These are phyloP conservation scores for Blyttiomyces sp. DNA, from an alignment of 371 early-diverging fungal genomes.

Conservation along the genomic window DNA sequence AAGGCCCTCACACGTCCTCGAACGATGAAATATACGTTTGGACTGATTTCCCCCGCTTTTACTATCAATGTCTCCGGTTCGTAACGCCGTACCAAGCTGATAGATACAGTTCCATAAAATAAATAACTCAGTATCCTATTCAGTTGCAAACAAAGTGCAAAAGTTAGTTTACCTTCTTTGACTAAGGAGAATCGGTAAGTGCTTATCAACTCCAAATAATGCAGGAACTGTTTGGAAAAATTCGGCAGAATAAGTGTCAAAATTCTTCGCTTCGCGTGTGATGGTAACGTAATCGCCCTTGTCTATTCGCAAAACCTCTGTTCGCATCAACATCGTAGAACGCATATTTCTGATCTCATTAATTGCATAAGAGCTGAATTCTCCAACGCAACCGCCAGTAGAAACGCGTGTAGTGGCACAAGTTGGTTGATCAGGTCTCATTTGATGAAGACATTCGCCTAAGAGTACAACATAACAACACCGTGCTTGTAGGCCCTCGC, in stretches of 20 bases:
- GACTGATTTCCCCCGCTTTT: conserved; percentile 15
- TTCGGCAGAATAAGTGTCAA: conserved; percentile 20
- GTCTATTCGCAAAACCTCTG: conserved; percentile 14
- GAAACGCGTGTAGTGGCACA: conserved; percentile 10
- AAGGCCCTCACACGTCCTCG: conserved; percentile 18
- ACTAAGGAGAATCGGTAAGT: conserved; percentile 6
- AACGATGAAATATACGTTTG: conserved; percentile 28
- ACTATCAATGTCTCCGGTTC: conserved; percentile 20
- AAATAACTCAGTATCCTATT: background rate
- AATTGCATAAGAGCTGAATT: conserved; percentile 6
- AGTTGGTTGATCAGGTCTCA: conserved; percentile 19
- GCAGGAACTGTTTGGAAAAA: conserved; percentile 19
- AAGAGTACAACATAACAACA: conserved; percentile 18
- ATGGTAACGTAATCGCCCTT: conserved; percentile 22
- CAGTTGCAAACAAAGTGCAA: background rate
- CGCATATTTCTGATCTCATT: conserved; percentile 14
- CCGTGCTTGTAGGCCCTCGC: conserved; percentile 18
- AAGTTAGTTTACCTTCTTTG: conserved; percentile 17
- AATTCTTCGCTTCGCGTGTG: conserved; percentile 15
- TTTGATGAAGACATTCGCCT: conserved; percentile 21
- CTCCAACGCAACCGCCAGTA: conserved; percentile 19
- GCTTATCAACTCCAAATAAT: conserved; percentile 21
- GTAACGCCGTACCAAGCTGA: conserved; percentile 22
- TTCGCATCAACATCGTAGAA: conserved; percentile 19
- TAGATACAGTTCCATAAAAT: background rate